Conservation (phyloP, 495 filamentous ascomycete species). For the Podospora anserina region DNA sequence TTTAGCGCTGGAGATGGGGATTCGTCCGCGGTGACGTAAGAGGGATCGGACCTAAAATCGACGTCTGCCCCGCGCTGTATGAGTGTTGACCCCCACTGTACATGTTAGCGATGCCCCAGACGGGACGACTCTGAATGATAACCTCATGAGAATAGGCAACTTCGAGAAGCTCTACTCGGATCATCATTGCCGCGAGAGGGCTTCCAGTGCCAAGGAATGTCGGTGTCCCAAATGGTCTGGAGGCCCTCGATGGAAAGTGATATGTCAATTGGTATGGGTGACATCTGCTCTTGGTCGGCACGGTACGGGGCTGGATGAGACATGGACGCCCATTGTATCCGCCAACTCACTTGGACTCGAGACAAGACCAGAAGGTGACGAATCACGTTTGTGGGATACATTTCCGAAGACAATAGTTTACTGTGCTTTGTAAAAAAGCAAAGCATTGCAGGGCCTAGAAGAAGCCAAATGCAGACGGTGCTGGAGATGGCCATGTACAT, state of each 20-base stretch:
- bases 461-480: too few relatives aligned
- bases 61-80: not conserved
- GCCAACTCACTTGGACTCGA: not conserved
- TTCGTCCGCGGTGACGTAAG: not conserved
- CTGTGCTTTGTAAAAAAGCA: not conserved
- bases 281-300: not conserved
- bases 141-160: too few relatives aligned
- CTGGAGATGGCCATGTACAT: too few relatives aligned
- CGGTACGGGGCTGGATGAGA: not conserved
- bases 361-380: not conserved
- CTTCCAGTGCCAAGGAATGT: not conserved
- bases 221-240: not conserved
- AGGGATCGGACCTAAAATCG: not conserved
- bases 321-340: not conserved
- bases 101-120: too few relatives aligned
- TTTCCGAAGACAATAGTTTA: not conserved
- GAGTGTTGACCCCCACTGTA: not conserved
- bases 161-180: not conserved
- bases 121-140: too few relatives aligned
- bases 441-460: not conserved
- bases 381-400: not conserved
- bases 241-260: not conserved
- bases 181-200: not conserved
- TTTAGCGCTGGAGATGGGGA: not conserved
- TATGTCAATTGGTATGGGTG: not conserved